Conservation (phyloP, 164 flowering plant genomes). For the Santalum album region DNA sequence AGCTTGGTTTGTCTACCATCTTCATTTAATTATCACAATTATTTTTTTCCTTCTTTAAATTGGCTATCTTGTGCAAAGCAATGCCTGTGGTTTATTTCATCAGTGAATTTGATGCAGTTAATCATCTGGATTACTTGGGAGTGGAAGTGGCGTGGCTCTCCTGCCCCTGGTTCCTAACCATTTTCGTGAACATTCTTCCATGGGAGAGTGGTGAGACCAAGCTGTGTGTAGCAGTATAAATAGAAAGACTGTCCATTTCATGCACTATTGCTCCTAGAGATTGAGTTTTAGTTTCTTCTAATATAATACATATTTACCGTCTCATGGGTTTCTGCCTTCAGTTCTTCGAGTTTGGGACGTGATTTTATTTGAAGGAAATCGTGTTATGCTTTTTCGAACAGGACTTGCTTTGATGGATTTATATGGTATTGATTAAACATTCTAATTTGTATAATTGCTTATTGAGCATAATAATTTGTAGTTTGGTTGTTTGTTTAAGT, state of each 20-base stretch:
- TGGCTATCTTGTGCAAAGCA: background rate
- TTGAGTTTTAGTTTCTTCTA: background rate
- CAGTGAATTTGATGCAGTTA: background rate
- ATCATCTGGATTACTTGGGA: conserved; percentile 8
- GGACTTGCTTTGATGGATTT: conserved; percentile 7
- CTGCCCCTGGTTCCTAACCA: conserved; percentile 6
- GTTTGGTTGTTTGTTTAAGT: background rate
- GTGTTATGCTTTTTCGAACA: conserved; percentile 3
- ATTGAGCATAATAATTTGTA: background rate
- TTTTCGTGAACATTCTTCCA: conserved; percentile 5
- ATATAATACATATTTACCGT: background rate
- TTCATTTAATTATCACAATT: background rate
- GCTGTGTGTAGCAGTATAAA: background rate
- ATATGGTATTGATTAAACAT: conserved; percentile 1
- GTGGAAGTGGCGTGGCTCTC: conserved; percentile 5
- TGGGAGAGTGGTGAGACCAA: conserved; percentile 3
- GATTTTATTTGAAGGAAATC: conserved; percentile 5
- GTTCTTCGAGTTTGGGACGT: conserved; percentile 10
- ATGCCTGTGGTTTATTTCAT: background rate
- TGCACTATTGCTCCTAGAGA: background rate
- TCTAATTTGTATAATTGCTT: background rate
- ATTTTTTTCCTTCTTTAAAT: background rate
- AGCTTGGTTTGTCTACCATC: conserved; percentile 1
- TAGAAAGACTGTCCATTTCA: background rate
- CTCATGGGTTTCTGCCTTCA: background rate